Base-by-base conservation (phyloP, 2,329 filamentous ascomycete species). In the Monilinia fructigena region DNA sequence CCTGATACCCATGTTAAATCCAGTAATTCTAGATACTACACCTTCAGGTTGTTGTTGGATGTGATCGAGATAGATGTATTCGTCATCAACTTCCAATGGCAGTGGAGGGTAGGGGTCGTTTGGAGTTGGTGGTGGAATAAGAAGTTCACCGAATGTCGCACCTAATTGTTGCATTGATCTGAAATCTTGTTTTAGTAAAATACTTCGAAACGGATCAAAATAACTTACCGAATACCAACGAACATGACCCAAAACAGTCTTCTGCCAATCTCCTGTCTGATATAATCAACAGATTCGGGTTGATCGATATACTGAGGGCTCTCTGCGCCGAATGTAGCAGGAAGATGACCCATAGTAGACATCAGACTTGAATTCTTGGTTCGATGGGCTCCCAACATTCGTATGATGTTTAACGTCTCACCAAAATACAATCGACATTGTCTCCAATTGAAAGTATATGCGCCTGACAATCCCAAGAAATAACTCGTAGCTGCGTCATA, bases 211-310 rank as follows among this genome's bases (percentile, higher is more conserved):
- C 4, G 26, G 8, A 47, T 18, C 14, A 55, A n/a, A 11, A 50
- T 64, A 28, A 74, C 80, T 70, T 78, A 88, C 84, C 88, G 84
- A 68, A 91, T 85, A 45, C 89, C 89, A 6, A 93, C 85, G 69
- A 95, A 87, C 71, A 93, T 83, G 28, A 91, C 89, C 88, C 93
- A 97, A 76, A 96, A 97, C 52, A 96, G 88, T 69, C 90, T 85
- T 75, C 90, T 89, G 56, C 89, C 86, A 56, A 91, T 84, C 77
- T 93, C 89, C 73, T 89, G 86, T 73, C 88, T 87, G 62, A 93
- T 84, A 59, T 89, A 88, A 72, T 91, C 88, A 68, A 90, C 64
- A 47, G 66, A 63, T 38, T 71, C 63, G 14, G 65, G 16, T 38
- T 64, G 65, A 42, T 45, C 61, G 50, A 55, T 26, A 65, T 66